Evolutionary conservation across 768 basidiomycete species (phyloP).

Genomic region (Mycena olivaceomarginata): DNA sequence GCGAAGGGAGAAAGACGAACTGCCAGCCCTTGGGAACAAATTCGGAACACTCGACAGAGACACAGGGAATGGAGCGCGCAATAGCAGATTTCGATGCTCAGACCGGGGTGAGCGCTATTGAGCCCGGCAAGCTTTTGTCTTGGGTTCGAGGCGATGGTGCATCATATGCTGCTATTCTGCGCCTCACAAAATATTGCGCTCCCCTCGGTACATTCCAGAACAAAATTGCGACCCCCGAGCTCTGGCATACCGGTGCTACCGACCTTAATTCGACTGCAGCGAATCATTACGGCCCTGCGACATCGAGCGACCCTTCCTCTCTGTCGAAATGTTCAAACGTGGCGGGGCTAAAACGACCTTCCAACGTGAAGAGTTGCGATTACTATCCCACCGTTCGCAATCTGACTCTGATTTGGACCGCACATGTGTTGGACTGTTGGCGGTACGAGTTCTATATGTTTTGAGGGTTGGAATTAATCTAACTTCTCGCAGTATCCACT

Average conservation of each 20-base stretch:
- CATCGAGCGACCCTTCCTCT: slow-evolving; percentile 39
- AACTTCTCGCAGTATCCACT: neutral
- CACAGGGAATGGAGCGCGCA: no score
- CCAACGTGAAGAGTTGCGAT: no score
- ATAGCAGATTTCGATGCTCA: no score
- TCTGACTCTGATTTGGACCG: no score
- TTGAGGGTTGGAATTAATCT: neutral
- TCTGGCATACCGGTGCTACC: slow-evolving; percentile 43
- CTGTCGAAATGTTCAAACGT: no score
- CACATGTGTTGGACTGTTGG: slow-evolving; percentile 58
- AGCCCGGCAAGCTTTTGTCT: accelerated
- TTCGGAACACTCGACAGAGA: no score
- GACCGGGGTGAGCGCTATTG: no score
- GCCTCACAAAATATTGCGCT: neutral
- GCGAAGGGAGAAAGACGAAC: no score
- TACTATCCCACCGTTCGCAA: no score
- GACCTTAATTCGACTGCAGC: slow-evolving; percentile 15
- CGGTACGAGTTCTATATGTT: slow-evolving; percentile 42
- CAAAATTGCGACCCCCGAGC: slow-evolving; percentile 26
- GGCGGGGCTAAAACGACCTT: no score
- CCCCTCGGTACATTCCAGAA: slow-evolving; percentile 5
- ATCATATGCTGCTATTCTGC: neutral
- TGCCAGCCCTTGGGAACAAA: no score
- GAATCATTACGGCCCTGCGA: slow-evolving; percentile 38
- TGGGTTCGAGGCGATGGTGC: slow-evolving; percentile 26